Conservation (phyloP, 2,329 filamentous ascomycete genomes). For the Colletotrichum melonis region DNA sequence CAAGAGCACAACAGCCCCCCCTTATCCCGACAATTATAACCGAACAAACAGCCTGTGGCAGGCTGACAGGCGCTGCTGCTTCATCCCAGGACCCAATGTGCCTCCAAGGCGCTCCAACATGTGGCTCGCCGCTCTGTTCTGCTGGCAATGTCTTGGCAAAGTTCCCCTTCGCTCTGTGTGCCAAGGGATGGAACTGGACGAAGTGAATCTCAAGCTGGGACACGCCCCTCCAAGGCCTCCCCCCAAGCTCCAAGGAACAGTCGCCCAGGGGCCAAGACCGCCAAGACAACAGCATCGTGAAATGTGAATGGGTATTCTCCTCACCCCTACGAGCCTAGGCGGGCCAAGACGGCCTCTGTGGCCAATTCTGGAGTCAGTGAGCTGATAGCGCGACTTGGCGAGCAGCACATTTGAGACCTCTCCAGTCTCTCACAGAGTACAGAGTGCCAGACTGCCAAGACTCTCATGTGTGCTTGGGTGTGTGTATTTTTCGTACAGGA, state of each 20-base stretch:
- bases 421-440: constrained; percentile 8
- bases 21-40: not conserved
- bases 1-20: not conserved
- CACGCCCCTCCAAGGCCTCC: not conserved
- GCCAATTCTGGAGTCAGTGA: constrained; percentile 31
- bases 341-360: constrained; percentile 30
- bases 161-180: not conserved
- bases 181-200: not conserved
- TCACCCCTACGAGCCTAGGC: constrained; percentile 1
- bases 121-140: not conserved
- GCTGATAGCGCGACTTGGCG: constrained; percentile 33
- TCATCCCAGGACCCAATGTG: not conserved
- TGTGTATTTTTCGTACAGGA: not conserved
- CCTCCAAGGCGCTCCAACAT: not conserved
- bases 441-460: not conserved
- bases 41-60: not conserved
- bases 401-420: constrained; percentile 8
- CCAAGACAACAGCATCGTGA: constrained; percentile 22
- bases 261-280: not conserved
- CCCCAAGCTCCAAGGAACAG: not conserved
- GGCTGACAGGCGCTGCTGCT: not conserved
- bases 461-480: not conserved
- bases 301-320: not conserved
- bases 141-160: not conserved
- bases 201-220: not conserved